These are phyloP conservation scores for Leishmania braziliensis DNA, from an alignment of 208 protist species.

Conservation along the genomic window DNA sequence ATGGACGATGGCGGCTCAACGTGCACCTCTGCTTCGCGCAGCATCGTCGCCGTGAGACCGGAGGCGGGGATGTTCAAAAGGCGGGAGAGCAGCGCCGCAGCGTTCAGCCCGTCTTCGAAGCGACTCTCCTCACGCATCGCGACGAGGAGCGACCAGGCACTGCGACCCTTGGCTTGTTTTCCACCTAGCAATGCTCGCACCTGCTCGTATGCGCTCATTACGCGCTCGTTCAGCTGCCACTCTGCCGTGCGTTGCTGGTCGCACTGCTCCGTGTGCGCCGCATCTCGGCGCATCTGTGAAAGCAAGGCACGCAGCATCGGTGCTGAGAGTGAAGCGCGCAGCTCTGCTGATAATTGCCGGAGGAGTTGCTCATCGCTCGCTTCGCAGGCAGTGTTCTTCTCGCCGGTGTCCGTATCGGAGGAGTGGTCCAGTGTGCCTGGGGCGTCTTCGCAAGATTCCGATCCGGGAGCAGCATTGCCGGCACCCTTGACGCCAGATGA, in stretches of 20 bases:
- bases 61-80: conserved; percentile 39
- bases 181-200: conserved; percentile 59
- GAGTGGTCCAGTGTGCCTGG: neutral
- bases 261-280: conserved; percentile 35
- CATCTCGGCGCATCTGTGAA: conserved; percentile 67
- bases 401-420: neutral
- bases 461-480: neutral
- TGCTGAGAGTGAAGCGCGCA: conserved; percentile 61
- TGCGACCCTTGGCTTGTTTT: conserved; percentile 36
- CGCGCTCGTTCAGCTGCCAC: conserved; percentile 62
- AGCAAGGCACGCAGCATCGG: conserved; percentile 60
- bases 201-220: conserved; percentile 75
- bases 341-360: conserved; percentile 58
- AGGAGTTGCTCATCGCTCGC: conserved; percentile 33
- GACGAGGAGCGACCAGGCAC: conserved; percentile 42
- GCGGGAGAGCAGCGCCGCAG: conserved; percentile 48
- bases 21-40: conserved; percentile 22
- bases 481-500: neutral
- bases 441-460: neutral
- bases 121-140: conserved; percentile 58
- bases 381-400: conserved; percentile 4
- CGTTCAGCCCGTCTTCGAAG: conserved; percentile 53
- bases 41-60: conserved; percentile 43
- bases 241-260: conserved; percentile 52
- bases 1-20: neutral